These are phyloP conservation scores for Debaryomyces subglobosus DNA, from an alignment of 1,139 yeast genomes.

Conservation along the genomic window DNA sequence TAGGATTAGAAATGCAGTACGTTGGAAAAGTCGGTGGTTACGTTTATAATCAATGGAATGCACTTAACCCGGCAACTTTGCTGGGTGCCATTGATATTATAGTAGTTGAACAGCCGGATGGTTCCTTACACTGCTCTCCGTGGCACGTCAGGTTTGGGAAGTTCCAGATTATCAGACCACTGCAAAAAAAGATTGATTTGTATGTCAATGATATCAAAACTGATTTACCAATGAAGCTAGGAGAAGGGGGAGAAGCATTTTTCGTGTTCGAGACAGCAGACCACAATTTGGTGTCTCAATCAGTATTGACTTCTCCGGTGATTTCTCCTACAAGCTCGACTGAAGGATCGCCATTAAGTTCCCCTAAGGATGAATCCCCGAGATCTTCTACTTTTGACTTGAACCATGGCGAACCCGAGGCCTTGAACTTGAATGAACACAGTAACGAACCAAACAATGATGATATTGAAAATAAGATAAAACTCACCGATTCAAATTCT, in stretches of 20 bases:
- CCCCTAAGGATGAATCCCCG: conserved; percentile 24
- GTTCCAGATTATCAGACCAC: conserved; percentile 90
- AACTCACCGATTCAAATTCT: conserved; percentile 26
- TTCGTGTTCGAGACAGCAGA: conserved; percentile 88
- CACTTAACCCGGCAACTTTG: conserved; percentile 92
- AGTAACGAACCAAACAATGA: conserved; percentile 11
- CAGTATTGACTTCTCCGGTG: conserved; percentile 89
- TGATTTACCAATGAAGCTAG: conserved; percentile 90
- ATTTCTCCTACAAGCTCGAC: conserved; percentile 80
- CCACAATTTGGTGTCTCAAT: conserved; percentile 63
- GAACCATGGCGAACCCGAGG: conserved; percentile 30
- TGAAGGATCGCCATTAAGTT: conserved; percentile 49
- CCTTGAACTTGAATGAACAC: conserved; percentile 34
- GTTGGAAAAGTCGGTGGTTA: conserved; percentile 94
- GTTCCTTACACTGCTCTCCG: conserved; percentile 86
- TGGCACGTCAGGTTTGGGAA: conserved; percentile 96
- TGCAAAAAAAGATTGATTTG: conserved; percentile 90
- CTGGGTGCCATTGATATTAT: conserved; percentile 98
- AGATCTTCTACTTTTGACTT: conserved; percentile 16
- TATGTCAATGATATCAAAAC: conserved; percentile 82
- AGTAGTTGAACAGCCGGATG: conserved; percentile 90
- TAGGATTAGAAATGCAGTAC: conserved; percentile 69
- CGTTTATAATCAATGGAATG: conserved; percentile 95
- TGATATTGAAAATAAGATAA: conserved; percentile 33
- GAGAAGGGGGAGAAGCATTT: conserved; percentile 98